Evolutionary conservation across 371 early-diverging fungal species (phyloP).

Genomic region (Rhizomucor pusillus): DNA sequence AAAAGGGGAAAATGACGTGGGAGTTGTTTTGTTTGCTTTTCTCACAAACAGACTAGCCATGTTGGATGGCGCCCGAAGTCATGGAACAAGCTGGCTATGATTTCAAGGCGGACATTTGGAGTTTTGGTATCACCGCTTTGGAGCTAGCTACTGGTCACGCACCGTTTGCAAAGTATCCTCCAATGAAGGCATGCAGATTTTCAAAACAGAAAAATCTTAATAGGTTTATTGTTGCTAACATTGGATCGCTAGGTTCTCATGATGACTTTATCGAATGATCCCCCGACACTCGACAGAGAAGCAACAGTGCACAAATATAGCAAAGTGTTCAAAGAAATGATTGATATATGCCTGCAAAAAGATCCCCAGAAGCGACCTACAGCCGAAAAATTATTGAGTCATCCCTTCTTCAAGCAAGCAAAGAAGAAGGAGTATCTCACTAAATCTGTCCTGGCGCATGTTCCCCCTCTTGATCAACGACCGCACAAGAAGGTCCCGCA

Average conservation of each 20-base stretch:
- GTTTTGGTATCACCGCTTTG: constrained; percentile 88
- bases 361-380: constrained; percentile 81
- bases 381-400: constrained; percentile 74
- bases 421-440: constrained; percentile 71
- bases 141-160: constrained; percentile 93
- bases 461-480: constrained; percentile 71
- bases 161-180: constrained; percentile 90
- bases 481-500: constrained; percentile 47
- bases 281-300: constrained; percentile 85
- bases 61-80: constrained; percentile 91
- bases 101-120: constrained; percentile 92
- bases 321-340: constrained; percentile 82
- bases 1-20: background rate
- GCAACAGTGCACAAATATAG: constrained; percentile 71
- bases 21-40: background rate
- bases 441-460: constrained; percentile 52
- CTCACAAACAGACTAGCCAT: constrained; percentile 48
- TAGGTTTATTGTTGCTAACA: background rate
- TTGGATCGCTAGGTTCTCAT: constrained; percentile 66
- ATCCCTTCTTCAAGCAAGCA: constrained; percentile 83
- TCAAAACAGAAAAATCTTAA: constrained; percentile 1
- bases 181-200: constrained; percentile 65
- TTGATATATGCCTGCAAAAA: constrained; percentile 79
- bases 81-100: constrained; percentile 82
- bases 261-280: constrained; percentile 87